phyloP scores from a whole-genome alignment of 306 rosid genomes.

The Dryas octopetala region DNA sequence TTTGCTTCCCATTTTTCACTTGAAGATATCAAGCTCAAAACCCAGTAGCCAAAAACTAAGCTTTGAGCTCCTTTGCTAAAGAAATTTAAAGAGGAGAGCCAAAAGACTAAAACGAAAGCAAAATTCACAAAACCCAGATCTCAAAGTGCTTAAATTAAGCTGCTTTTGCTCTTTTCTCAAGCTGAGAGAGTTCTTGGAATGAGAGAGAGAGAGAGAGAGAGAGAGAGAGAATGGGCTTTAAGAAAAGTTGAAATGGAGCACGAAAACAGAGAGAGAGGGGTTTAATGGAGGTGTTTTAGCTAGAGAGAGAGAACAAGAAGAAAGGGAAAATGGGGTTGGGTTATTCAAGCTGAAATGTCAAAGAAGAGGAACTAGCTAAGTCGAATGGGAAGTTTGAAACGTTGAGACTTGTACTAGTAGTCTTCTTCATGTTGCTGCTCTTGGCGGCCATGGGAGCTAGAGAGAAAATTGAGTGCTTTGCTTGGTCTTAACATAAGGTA shows the following conservation, averaged over 20 bases:
- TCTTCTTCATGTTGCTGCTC: constrained; percentile 22
- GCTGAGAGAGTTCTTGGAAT: constrained; percentile 28
- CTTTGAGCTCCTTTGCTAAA: constrained; percentile 20
- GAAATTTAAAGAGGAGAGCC: background rate
- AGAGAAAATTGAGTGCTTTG: constrained; percentile 32
- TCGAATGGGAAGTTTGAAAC: constrained; percentile 11
- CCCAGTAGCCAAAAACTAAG: constrained; percentile 20
- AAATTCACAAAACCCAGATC: constrained; percentile 64
- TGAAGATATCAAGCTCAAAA: constrained; percentile 37
- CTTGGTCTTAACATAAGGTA: constrained; percentile 33
- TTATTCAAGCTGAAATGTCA: constrained; percentile 25
- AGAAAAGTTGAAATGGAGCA: constrained; percentile 55
- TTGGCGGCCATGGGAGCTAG: constrained; percentile 52
- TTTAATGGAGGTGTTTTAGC: constrained; percentile 23
- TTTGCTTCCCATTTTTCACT: constrained; percentile 74
- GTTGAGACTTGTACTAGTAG: constrained; percentile 18
- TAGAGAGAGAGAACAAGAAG: constrained; percentile 22
- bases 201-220: constrained; percentile 16
- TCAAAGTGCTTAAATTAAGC: constrained; percentile 45
- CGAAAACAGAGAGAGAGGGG: constrained; percentile 51
- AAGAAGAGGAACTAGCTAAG: constrained; percentile 24
- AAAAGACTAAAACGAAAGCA: constrained; percentile 13
- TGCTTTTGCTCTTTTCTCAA: constrained; percentile 20
- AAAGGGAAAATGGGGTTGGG: constrained; percentile 1
- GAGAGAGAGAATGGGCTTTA: constrained; percentile 39